These are phyloP conservation scores for Clarireedia paspali DNA, from an alignment of 2,329 filamentous ascomycete species.

Conservation along the genomic window DNA sequence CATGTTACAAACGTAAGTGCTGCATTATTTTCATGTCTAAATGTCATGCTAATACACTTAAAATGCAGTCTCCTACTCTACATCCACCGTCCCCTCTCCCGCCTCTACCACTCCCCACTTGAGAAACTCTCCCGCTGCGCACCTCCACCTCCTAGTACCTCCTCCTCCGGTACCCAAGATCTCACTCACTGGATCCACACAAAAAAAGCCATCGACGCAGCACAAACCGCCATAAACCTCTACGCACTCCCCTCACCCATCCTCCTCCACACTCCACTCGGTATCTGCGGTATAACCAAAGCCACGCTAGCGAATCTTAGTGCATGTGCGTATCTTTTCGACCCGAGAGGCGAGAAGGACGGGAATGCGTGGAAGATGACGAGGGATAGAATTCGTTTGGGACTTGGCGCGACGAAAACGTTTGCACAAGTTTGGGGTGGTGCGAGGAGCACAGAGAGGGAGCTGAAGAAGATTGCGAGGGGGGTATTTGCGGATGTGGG, in stretches of 20 bases:
- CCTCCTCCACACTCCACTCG: slow-evolving; percentile 48
- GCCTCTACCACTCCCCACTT: slow-evolving; percentile 18
- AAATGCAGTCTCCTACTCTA: slow-evolving; percentile 15
- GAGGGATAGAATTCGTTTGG: slow-evolving; percentile 48
- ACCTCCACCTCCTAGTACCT: slow-evolving; percentile 10
- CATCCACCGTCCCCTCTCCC: slow-evolving; percentile 23
- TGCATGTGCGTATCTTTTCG: slow-evolving; percentile 46
- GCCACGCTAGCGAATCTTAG: slow-evolving; percentile 52
- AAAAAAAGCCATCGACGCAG: slow-evolving; percentile 50
- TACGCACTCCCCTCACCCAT: slow-evolving; percentile 47
- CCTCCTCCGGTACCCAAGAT: slow-evolving; percentile 8
- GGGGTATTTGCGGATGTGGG: slow-evolving; percentile 8
- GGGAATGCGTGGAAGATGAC: slow-evolving; percentile 34
- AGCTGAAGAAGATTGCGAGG: slow-evolving; percentile 28
- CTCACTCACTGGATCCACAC: slow-evolving; percentile 36
- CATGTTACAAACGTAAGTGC: slow-evolving; percentile 31
- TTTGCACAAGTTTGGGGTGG: slow-evolving; percentile 50
- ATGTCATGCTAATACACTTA: not conserved
- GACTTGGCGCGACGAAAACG: slow-evolving; percentile 50
- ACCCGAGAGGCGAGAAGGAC: slow-evolving; percentile 5
- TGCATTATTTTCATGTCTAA: not conserved
- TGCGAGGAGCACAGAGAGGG: slow-evolving; percentile 44
- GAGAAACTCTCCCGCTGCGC: slow-evolving; percentile 17
- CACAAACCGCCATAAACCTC: slow-evolving; percentile 48
- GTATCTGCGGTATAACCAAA: slow-evolving; percentile 47